Conservation (phyloP, 2,329 filamentous ascomycete genomes). For the Knoxdaviesia capensis region DNA sequence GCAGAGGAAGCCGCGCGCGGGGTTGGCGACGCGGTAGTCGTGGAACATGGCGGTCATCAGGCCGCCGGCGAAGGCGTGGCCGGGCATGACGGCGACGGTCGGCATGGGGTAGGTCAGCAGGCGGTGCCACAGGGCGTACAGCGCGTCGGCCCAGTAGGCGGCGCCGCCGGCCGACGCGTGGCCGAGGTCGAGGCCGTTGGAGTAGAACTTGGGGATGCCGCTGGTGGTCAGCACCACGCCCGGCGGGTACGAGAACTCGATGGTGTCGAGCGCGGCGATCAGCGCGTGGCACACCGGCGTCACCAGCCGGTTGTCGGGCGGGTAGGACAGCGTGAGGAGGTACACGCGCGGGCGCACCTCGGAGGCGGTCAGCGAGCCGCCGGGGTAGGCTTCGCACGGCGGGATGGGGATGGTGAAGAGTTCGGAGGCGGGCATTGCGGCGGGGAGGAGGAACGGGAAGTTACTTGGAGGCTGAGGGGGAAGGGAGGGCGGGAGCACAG, state of each 20-base stretch:
- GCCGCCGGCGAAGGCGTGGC: slow-evolving; percentile 67
- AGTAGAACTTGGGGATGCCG: slow-evolving; percentile 59
- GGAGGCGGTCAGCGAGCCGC: slow-evolving; percentile 42
- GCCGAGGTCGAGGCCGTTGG: slow-evolving; percentile 61
- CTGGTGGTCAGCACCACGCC: slow-evolving; percentile 64
- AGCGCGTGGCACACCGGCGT: slow-evolving; percentile 47
- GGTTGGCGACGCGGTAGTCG: slow-evolving; percentile 64
- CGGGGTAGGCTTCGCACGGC: slow-evolving; percentile 20
- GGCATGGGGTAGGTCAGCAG: slow-evolving; percentile 48
- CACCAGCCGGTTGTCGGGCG: slow-evolving; percentile 59
- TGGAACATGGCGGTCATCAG: slow-evolving; percentile 67
- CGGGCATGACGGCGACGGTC: slow-evolving; percentile 59
- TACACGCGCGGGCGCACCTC: slow-evolving; percentile 42
- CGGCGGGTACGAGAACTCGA: slow-evolving; percentile 42
- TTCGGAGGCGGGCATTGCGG: slow-evolving; percentile 2
- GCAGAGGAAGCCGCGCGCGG: slow-evolving; percentile 50
- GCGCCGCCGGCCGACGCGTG: slow-evolving; percentile 39
- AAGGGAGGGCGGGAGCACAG: no score
- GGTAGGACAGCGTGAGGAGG: slow-evolving; percentile 49
- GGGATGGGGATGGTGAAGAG: slow-evolving; percentile 42
- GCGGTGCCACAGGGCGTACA: slow-evolving; percentile 3
- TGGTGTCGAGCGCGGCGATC: slow-evolving; percentile 50
- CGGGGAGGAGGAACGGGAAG: neutral
- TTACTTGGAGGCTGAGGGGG: no score
- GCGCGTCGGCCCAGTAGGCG: slow-evolving; percentile 33